Evolutionary conservation across 768 basidiomycete species (phyloP).

Genomic region (Leucocoprinus birnbaumii): DNA sequence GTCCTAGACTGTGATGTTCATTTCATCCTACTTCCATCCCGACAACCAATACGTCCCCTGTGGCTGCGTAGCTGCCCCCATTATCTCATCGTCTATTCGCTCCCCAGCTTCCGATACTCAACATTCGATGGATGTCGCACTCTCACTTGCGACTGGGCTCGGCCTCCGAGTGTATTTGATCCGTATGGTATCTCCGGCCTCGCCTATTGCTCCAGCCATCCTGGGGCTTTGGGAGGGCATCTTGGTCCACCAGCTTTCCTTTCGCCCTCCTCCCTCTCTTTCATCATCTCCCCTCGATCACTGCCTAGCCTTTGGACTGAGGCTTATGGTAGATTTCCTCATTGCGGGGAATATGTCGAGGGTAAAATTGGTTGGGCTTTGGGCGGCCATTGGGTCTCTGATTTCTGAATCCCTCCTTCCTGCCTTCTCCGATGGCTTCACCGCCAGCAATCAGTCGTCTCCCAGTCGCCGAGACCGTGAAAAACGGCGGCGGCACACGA

Average conservation of each 20-base stretch:
- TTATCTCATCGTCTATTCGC: neutral
- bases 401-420: constrained; percentile 28
- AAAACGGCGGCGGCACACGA: constrained; percentile 25
- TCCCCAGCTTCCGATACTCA: neutral
- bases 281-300: constrained; percentile 32
- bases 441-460: constrained; percentile 7
- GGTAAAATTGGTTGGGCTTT: constrained; percentile 32
- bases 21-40: constrained; percentile 1
- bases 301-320: constrained; percentile 39
- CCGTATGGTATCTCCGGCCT: constrained; percentile 21
- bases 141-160: constrained; percentile 39
- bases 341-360: constrained; percentile 31
- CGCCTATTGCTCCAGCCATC: constrained; percentile 28
- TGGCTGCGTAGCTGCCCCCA: neutral
- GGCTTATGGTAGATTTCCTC: constrained; percentile 39
- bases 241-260: constrained; percentile 36
- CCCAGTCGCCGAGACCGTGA: constrained; percentile 16
- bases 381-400: constrained; percentile 32
- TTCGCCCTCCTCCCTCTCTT: constrained; percentile 34
- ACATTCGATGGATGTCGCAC: constrained; percentile 36
- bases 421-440: constrained; percentile 18
- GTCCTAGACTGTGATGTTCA: constrained; percentile 4
- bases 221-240: constrained; percentile 44
- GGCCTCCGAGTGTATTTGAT: constrained; percentile 35
- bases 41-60: constrained; percentile 9